phyloP scores from a whole-genome alignment of 176 grass and related monocot genomes.

The Puccinellia tenuiflora region DNA sequence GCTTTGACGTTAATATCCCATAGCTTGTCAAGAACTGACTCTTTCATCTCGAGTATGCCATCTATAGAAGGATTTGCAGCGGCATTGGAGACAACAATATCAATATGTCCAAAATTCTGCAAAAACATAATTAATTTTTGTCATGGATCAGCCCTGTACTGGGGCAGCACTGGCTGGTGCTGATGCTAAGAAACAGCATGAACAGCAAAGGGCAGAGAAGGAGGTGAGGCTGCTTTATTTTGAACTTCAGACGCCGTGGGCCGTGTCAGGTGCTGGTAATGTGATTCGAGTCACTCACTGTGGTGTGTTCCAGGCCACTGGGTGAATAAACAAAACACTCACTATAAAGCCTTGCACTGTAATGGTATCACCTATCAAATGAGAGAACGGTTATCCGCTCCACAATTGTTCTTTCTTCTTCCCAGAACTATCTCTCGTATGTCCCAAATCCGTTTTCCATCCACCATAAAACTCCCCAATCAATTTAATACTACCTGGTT shows the following conservation, averaged over 20 bases:
- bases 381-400: neutral
- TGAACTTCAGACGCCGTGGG: neutral
- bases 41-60: slow-evolving; percentile 70
- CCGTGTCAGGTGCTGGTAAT: neutral
- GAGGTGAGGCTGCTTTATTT: neutral
- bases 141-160: neutral
- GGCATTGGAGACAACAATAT: slow-evolving; percentile 91
- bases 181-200: neutral
- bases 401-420: neutral
- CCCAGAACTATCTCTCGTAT: neutral
- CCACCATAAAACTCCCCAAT: neutral
- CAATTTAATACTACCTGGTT: neutral
- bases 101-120: slow-evolving; percentile 82
- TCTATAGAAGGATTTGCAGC: slow-evolving; percentile 84
- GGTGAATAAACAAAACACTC: neutral
- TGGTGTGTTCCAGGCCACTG: neutral
- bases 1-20: slow-evolving; percentile 98
- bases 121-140: slow-evolving; percentile 7
- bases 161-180: neutral
- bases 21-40: slow-evolving; percentile 79
- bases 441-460: neutral
- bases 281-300: neutral
- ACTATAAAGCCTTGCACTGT: neutral
- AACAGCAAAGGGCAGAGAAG: neutral
- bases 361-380: neutral